Evolutionary conservation across 805 yeast genomes (phyloP), one percentile per base, ranked within the genome.

Genomic region (Schwanniomyces occidentalis): DNA sequence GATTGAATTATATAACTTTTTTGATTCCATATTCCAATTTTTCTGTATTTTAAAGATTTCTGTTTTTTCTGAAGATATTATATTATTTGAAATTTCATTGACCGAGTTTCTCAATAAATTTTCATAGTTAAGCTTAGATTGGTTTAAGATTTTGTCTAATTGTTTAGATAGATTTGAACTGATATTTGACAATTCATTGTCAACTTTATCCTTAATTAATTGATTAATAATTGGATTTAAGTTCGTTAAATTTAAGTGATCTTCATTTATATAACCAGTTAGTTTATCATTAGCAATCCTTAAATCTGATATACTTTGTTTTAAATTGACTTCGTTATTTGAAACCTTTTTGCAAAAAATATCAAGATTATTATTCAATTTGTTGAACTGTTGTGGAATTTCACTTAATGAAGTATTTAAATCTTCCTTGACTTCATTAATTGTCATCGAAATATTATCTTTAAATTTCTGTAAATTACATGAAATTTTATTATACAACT

Each of bases 221-320:
- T 20, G 25, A 6, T 35, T 16, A 6, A 32, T 32, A 14, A 24
- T 3, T 15, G 30, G 13, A 12, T 26, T 25, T 22, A 30, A 25
- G 13, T 16, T 23, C 12, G 26, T 13, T 16, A 24, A 8, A 23
- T 25, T 34, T 22, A 51, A 37, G 27, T 44, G 44, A 14, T 49
- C 48, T 9, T 46, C 43, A 21, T 28, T 25, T 13, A 51, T 40
- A 25, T 40, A 51, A 4, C 42, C 41, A 6, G 49, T 33, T 4
- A 51, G 19, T 28, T 41, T 39, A 15, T 43, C 44, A 32, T 44
- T 45, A 10, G 44, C 36, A 6, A 23, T 31, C 30, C 38, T 44
- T 19, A 40, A 37, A 32, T 45, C 40, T 7, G 37, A 31, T 4
- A 46, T 16, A 5, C 35, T 32, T 9, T 32, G 35, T 24, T 41